A percentile compares a stretch with the other conserved stretches of the same genome.
phyloP scores from a whole-genome alignment of 2,329 filamentous ascomycete species.

The Aspergillus chevalieri region DNA sequence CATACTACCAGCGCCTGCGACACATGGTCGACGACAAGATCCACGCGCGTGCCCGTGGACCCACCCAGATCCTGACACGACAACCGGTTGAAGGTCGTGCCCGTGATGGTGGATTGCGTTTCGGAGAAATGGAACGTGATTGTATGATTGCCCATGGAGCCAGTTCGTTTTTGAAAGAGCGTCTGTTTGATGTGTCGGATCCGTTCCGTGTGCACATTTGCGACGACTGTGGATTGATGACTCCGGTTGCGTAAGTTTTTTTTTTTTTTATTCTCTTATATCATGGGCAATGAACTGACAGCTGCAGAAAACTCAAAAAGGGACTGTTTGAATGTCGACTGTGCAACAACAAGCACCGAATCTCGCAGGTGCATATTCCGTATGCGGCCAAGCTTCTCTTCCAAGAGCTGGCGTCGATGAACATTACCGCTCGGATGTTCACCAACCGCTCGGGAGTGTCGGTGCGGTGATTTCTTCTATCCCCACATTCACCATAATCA shows the following conservation, averaged over 20 bases:
- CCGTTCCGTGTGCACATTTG: constrained; percentile 97
- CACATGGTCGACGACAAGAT: constrained; percentile 99
- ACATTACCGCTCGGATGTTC: constrained; percentile 96
- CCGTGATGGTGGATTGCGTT: constrained; percentile 92
- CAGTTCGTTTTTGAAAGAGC: constrained; percentile 92
- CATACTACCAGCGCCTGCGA: constrained; percentile 95
- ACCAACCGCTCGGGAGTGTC: constrained; percentile 56
- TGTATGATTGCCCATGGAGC: constrained; percentile 99
- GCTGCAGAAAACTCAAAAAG: constrained; percentile 75
- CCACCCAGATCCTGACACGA: constrained; percentile 92
- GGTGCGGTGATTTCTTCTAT: constrained; percentile 28
- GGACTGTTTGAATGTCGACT: constrained; percentile 94
- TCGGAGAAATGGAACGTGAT: constrained; percentile 99
- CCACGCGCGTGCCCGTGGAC: constrained; percentile 93
- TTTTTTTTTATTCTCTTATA: constrained; percentile 37
- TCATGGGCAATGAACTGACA: constrained; percentile 15
- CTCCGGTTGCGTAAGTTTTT: constrained; percentile 87
- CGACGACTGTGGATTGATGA: constrained; percentile 98
- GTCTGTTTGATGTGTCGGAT: constrained; percentile 94
- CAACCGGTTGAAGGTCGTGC: constrained; percentile 98
- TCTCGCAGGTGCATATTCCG: constrained; percentile 94
- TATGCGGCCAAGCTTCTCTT: constrained; percentile 97
- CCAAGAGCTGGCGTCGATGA: constrained; percentile 97
- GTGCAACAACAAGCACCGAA: constrained; percentile 98
- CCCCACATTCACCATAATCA: constrained; percentile 3